A percentile compares a stretch with the other conserved stretches of the same genome.
These are phyloP conservation scores for Geotrichum carabidarum DNA, from an alignment of 1,139 yeast genomes.

Conservation along the genomic window DNA sequence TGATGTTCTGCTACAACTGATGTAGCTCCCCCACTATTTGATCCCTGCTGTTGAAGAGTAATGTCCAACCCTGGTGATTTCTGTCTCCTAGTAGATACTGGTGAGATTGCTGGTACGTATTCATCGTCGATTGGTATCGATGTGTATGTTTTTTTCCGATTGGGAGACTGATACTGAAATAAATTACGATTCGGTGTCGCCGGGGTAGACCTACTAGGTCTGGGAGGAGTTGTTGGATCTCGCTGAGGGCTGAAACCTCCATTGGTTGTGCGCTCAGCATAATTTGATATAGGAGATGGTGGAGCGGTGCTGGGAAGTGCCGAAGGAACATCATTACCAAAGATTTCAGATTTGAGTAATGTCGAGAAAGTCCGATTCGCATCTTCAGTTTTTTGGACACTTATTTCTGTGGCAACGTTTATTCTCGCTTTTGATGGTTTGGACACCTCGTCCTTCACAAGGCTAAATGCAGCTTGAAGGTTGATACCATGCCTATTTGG, in stretches of 20 bases:
- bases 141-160: slow-evolving; percentile 4
- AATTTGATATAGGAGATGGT: slow-evolving; percentile 6
- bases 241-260: neutral
- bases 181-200: slow-evolving; percentile 39
- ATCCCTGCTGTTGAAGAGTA: neutral
- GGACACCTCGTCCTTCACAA: slow-evolving; percentile 46
- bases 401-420: slow-evolving; percentile 55
- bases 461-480: slow-evolving; percentile 78
- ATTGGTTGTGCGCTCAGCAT: slow-evolving; percentile 22
- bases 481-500: slow-evolving; percentile 84
- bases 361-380: slow-evolving; percentile 85
- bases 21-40: neutral
- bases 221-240: slow-evolving; percentile 30
- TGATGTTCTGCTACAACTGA: neutral
- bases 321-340: slow-evolving; percentile 77
- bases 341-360: slow-evolving; percentile 79
- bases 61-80: neutral
- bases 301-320: slow-evolving; percentile 34
- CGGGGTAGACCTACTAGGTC: slow-evolving; percentile 36
- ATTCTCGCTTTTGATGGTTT: slow-evolving; percentile 22
- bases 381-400: slow-evolving; percentile 64
- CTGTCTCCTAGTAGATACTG: neutral
- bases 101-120: neutral
- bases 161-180: slow-evolving; percentile 33
- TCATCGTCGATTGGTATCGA: neutral